Evolutionary conservation across 2,329 filamentous ascomycete genomes (phyloP), one percentile per base, ranked within the genome.

Genomic region (Penicillium sp.): DNA sequence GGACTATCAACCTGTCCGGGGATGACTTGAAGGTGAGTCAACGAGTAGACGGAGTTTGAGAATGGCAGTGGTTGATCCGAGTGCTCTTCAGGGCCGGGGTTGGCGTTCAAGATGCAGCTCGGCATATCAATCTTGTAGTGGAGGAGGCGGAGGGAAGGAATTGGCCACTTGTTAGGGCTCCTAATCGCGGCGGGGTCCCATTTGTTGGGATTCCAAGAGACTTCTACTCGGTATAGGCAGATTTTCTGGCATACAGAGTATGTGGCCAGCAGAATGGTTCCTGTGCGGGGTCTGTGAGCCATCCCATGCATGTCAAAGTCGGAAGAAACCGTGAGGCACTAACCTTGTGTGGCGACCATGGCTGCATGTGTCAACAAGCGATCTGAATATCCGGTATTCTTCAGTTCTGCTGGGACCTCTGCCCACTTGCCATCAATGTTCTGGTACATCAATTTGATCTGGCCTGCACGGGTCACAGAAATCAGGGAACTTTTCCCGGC

Each of bases 311-410:
- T 49, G 61, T 62, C 62, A 45, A 56, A 25, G 26, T 66, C 13
- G 26, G n/a, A 40, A 57, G 48, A 65, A 55, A 35, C 49, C 42
- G 26, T 33, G 48, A 62, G 26, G 52, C 30, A 28, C 55, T 33
- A 77, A 91, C 90, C 87, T 76, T 88, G 91, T 58, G 93, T 91
- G 3, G 90, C 86, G 60, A 89, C 85, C 63, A 93, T 81, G 42
- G 91, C 85, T 11, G 91, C 91, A 78, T 96, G 92, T 0, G 91
- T 92, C 54, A 94, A 83, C n/a, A 91, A 75, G 65, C 92, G 89
- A 64, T 92, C 87, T 0, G 89, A 87, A 37, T 87, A 87, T 30
- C 87, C 83, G 59, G 92, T 83, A 63, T 87, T 88, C 71, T 93
- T 90, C 38, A 96, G 78, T 64, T 94, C 90, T n/a, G 89, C 80